phyloP scores from a whole-genome alignment of 257 asterid genomes.

The Solanum okadae region DNA sequence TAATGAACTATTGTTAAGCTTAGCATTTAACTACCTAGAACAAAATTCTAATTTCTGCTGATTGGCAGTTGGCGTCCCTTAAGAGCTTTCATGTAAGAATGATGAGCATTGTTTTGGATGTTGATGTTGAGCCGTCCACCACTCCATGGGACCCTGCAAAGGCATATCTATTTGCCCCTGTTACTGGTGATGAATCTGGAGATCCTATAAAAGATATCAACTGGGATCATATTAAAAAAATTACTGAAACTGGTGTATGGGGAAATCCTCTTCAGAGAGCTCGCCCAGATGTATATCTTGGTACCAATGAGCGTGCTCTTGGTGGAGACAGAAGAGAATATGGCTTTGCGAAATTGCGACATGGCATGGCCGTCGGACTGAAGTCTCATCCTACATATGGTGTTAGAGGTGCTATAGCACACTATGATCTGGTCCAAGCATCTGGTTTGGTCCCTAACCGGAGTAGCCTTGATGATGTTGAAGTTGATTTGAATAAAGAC shows the following conservation, averaged over 20 bases:
- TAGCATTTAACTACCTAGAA: conserved; percentile 1
- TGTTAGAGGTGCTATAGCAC: conserved; percentile 93
- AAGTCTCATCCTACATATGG: conserved; percentile 95
- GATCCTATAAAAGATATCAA: conserved; percentile 44
- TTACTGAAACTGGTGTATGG: conserved; percentile 74
- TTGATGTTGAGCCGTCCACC: conserved; percentile 93
- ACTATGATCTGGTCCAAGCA: conserved; percentile 92
- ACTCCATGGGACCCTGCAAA: conserved; percentile 97
- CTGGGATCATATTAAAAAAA: conserved; percentile 65
- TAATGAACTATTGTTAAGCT: not conserved
- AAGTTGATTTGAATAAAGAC: conserved; percentile 29
- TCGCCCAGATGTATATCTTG: conserved; percentile 96
- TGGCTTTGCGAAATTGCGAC: conserved; percentile 88
- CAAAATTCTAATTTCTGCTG: conserved; percentile 10
- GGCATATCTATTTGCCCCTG: conserved; percentile 85
- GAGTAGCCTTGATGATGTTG: conserved; percentile 28
- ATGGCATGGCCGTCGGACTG: conserved; percentile 71
- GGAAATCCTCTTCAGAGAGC: conserved; percentile 94
- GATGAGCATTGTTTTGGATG: conserved; percentile 98
- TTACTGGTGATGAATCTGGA: conserved; percentile 30
- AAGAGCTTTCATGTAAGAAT: conserved; percentile 93
- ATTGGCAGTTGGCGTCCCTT: conserved; percentile 54
- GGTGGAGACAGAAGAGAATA: conserved; percentile 97
- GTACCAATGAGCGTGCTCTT: conserved; percentile 84
- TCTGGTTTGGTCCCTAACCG: conserved; percentile 73